Base-by-base conservation (phyloP, 202 grass and related monocot species). In the Hordeum pubiflorum region DNA sequence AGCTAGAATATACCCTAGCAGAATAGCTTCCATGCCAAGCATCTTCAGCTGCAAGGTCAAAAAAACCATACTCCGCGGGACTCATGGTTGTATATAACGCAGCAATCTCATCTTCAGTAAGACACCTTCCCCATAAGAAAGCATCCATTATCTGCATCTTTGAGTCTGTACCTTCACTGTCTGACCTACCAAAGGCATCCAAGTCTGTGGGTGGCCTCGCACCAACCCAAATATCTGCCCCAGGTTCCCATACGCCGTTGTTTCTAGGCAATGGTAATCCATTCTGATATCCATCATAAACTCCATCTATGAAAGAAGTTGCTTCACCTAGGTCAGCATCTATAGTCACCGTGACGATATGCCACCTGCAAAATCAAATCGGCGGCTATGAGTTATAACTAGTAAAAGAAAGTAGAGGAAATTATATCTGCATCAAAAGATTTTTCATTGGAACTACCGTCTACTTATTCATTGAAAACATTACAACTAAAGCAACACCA, bases 91-190 rank as follows among this genome's bases (percentile, higher is more conserved):
- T 63, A 93, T 98, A 87, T 54, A 95, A 87, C 58, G 81, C 55
- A 82, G 80, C 89, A 82, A 98, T 86, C 78, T 98, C 96, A 90
- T 98, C 96, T 72, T 98, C 96, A 72, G 80, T 95, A 66, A 98
- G 81, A 72, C 90, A 95, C 79, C 92, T 90, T 79, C 90, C 96
- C 96, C 96, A 98, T 70, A 98, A 63, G 81, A 93, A 93, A 82
- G 92, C 96, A 91, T 98, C 96, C 96, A 98, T 98, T 76, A 98
- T 87, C 69, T 95, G 90, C 96, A 98, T 98, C 84, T 98, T 98
- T 77, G 86, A 95, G 74, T 94, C 92, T 69, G 85, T 86, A 86
- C 88, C 92, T 91, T 98, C 96, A 22, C 92, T 95, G 31, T 98
- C 96, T 71, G 96, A 98, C 77, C 96, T 88, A 79, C 96, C 96